These are phyloP conservation scores for Pholiota microspora DNA, from an alignment of 768 basidiomycete species.

Conservation along the genomic window DNA sequence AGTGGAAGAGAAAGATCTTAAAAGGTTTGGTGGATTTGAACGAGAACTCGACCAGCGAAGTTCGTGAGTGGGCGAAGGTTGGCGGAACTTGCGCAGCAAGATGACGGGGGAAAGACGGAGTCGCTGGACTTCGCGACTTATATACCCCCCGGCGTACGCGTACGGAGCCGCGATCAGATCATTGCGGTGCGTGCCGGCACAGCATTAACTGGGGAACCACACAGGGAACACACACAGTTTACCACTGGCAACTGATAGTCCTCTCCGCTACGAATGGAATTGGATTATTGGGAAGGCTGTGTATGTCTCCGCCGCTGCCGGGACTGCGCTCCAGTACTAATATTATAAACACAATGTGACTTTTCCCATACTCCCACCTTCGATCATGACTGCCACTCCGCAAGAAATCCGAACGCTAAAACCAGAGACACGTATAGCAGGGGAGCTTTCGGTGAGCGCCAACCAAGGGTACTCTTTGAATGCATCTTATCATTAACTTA, in stretches of 20 bases:
- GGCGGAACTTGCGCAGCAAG: slow-evolving; percentile 21
- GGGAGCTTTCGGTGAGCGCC: neutral
- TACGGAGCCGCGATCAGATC: neutral
- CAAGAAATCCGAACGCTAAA: neutral
- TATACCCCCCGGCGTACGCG: slow-evolving; percentile 7
- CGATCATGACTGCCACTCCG: neutral
- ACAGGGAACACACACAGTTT: too few relatives aligned
- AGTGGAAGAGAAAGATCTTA: neutral
- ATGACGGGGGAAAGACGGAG: slow-evolving; percentile 4
- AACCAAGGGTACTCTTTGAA: too few relatives aligned
- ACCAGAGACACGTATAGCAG: neutral
- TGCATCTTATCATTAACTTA: neutral
- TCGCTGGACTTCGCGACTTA: slow-evolving; percentile 6
- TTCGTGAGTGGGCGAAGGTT: slow-evolving; percentile 9
- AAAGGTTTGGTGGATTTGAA: neutral
- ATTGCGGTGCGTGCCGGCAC: neutral
- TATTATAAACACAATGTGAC: too few relatives aligned
- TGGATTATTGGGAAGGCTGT: too few relatives aligned
- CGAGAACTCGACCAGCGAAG: slow-evolving; percentile 21
- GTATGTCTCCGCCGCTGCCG: too few relatives aligned
- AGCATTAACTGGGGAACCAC: slow-evolving; percentile 1
- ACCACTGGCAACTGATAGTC: too few relatives aligned
- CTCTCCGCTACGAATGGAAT: too few relatives aligned
- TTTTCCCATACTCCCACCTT: neutral
- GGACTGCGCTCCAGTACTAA: too few relatives aligned